These are phyloP conservation scores for Selaginella tamariscina DNA, from an alignment of 75 land plant species.

Conservation along the genomic window DNA sequence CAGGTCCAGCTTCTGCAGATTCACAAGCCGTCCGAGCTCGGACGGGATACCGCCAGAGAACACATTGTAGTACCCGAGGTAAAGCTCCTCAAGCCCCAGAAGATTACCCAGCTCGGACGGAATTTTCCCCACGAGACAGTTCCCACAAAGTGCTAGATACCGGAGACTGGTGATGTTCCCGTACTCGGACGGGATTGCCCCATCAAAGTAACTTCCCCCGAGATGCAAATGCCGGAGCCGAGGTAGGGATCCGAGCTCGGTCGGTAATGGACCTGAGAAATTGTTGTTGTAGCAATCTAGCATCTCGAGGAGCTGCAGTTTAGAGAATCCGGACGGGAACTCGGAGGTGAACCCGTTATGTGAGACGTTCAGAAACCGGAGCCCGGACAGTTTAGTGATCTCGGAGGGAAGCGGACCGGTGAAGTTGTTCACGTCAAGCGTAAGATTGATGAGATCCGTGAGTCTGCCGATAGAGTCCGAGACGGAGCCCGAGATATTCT, in stretches of 20 bases:
- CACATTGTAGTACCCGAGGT: conserved; percentile 55
- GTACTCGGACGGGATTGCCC: conserved; percentile 38
- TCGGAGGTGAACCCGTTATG: neutral
- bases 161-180: conserved; percentile 34
- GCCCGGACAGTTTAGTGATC: neutral
- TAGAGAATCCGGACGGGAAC: conserved; percentile 26
- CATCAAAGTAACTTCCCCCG: conserved; percentile 68
- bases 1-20: conserved; percentile 4
- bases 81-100: conserved; percentile 36
- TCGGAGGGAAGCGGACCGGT: neutral
- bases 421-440: conserved; percentile 22
- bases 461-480: conserved; percentile 46
- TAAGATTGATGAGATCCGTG: conserved; percentile 27
- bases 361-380: conserved; percentile 7
- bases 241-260: conserved; percentile 14
- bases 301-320: conserved; percentile 26
- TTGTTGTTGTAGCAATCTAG: conserved; percentile 27
- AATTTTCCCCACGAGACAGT: conserved; percentile 40
- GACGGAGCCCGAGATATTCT: conserved; percentile 39
- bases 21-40: conserved; percentile 1
- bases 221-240: conserved; percentile 51
- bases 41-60: conserved; percentile 44
- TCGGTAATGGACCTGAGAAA: conserved; percentile 33
- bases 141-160: conserved; percentile 29
- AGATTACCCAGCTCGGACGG: conserved; percentile 43